Evolutionary conservation across 2,329 filamentous ascomycete genomes (phyloP), one percentile per base, ranked within the genome.

Genomic region (Didymella exigua): DNA sequence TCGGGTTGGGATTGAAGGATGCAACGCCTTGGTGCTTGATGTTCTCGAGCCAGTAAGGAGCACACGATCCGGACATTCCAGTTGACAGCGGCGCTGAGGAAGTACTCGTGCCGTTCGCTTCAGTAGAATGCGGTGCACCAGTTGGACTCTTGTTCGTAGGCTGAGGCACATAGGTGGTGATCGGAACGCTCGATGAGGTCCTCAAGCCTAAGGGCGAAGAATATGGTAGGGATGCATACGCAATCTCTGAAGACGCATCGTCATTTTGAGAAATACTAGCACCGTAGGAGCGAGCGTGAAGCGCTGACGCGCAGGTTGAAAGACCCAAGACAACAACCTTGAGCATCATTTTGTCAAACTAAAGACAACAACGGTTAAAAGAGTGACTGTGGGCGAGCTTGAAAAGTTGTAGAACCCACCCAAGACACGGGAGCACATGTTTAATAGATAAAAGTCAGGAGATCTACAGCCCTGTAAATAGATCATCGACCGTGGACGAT

Each of bases 1-100:
- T 73, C 2, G 65, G 60, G 45, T 77, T 75, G 13, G 58, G 58
- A 24, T 73, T 71, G 59, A 78, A 79, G 1, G 75, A 70, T 2
- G 72, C 68, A 42, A 71, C 58, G 29, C 77, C 77, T 54, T 77
- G 75, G 24, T 78, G 75, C 30, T 73, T 75, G 46, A 79, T 75
- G 16, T 73, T 63, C 26, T 74, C 75, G 29, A 76, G 64, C 77
- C 77, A 79, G 49, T 75, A 79, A 2, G 68, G 63, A 19, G 62
- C 63, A 45, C 68, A 74, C 7, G 55, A 61, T 31, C 59, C 50
- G 7, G 58, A 48, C 14, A 33, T 42, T 18, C 44, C 47, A 33
- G 56, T 63, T 11, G 65, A 55, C 16, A 54, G 38, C 24, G 61
- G 62, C 16, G 55, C 55, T 5, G 52, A 53, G 21, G 62, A 53